Evolutionary conservation across 1,139 yeast species (phyloP), one percentile per base, ranked within the genome.

Genomic region (Taiozyma sp.): DNA sequence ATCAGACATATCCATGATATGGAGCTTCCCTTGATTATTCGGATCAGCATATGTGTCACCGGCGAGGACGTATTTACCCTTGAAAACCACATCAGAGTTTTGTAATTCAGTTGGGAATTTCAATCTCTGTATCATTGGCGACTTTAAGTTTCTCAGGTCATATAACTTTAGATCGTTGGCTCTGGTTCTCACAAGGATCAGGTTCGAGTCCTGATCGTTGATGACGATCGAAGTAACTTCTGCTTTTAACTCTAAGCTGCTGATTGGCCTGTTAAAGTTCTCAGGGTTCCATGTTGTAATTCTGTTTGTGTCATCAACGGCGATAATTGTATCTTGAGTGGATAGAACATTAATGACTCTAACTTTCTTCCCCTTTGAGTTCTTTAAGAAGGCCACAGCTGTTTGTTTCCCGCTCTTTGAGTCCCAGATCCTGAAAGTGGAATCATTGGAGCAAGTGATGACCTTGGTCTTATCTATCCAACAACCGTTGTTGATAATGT

Each of bases 1-100:
- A 50, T 72, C 75, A 0, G 72, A 64, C 40, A 59, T 61, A 51
- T 72, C 74, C 30, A 73, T 52, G 13, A 74, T 56, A 16, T 68
- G 68, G 2, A 73, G 51, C 2, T 28, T 28, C 30, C 8, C 38
- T n/a, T 16, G 43, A 14, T 10, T 13, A 8, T 2, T 16, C 4
- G 22, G 19, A 28, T 36, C 34, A 7, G 28, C 13, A 4, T 42
- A 40, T 4, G 44, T 36, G n/a, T 52, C 62, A 10, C 41, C 41
- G 57, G 34, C 59, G 36, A 51, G 49, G 38, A 49, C 63, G 50
- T 32, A 62, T 48, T 48, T 62, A 61, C 47, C 61, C 13, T 49
- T 40, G 40, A 45, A 44, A 1, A 34, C 7, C 60, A 46, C 51
- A 47, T 27, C 59, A 36, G 59, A 54, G 8, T 16, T 41, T 5